Evolutionary conservation across 108 stramenopile genomes (phyloP), one percentile per base, ranked within the genome.

Genomic region (Skeletonema menzelii): DNA sequence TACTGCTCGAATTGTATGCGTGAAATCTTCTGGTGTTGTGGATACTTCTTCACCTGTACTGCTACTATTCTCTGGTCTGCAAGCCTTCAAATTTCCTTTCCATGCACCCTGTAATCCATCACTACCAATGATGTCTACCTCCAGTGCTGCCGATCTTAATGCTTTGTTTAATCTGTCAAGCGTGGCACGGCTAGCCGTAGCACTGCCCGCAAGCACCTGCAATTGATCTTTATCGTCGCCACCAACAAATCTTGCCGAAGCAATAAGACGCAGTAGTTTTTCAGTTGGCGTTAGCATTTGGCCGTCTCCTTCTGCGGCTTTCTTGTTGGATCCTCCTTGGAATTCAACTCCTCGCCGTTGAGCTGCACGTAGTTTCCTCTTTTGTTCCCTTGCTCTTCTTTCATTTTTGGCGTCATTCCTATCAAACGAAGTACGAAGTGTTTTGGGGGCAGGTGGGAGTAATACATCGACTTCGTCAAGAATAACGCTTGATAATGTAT

Each of bases 401-500:
- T 76, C 79, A 20, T 55, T 22, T 59, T 37, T 56, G 11, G 24
- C 76, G 31, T 73, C 76, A 38, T 76, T 63, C 11, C 27, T 62
- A 56, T 86, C 85, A 28, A 86, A 70, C 4, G 82, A 53, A 13
- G 85, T 86, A 0, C 85, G 79, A 1, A 86, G 38, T 6, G 67
- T 63, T 31, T 86, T 86, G 5, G 82, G 85, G 20, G 79, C 70
- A 8, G 67, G 59, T 2, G 85, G 83, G 35, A 86, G 66, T 31
- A 86, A 47, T 11, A 86, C 85, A 63, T 86, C 85, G 13, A 86
- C 85, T 38, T 86, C 85, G 73, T 86, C 85, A 53, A 86, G 60
- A 15, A 86, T 72, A 37, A 86, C 58, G 5, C 56, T 59, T 4
- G 72, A 72, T 5, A 86, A 68, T 4, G 72, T 77, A 65, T 83